phyloP scores from a whole-genome alignment of 2,329 filamentous ascomycete species.

The Herpotrichia juniperi region DNA sequence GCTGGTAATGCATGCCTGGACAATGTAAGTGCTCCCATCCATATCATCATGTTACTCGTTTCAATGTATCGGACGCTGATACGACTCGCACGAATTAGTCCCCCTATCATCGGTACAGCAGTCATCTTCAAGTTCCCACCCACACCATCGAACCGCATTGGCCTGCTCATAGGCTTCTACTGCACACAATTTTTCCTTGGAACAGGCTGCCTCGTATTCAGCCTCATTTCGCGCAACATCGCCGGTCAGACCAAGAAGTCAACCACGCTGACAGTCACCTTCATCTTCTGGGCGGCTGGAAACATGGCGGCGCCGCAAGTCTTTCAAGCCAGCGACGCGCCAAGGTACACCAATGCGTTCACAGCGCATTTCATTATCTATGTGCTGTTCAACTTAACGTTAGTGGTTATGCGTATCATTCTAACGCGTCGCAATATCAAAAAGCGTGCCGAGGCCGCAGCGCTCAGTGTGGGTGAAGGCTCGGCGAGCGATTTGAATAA shows the following conservation, averaged over 20 bases:
- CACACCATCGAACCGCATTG: slow-evolving; percentile 18
- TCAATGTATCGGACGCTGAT: too few relatives aligned
- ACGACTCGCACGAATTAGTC: background rate
- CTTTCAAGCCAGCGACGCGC: slow-evolving; percentile 19
- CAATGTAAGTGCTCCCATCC: too few relatives aligned
- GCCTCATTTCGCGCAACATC: slow-evolving; percentile 20
- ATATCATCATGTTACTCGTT: too few relatives aligned
- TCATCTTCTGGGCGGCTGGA: slow-evolving; percentile 12
- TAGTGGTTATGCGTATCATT: slow-evolving; percentile 10
- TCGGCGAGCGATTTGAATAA: too few relatives aligned
- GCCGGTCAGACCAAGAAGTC: slow-evolving; percentile 26
- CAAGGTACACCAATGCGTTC: slow-evolving; percentile 16
- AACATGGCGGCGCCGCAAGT: slow-evolving; percentile 17
- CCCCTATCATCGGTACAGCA: slow-evolving; percentile 26
- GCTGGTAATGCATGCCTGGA: too few relatives aligned
- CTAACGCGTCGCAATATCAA: slow-evolving; percentile 10
- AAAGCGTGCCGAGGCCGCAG: slow-evolving; percentile 4
- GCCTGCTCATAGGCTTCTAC: slow-evolving; percentile 35
- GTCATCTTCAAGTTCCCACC: slow-evolving; percentile 28
- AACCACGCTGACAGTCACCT: slow-evolving; percentile 14
- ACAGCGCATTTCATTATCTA: slow-evolving; percentile 17
- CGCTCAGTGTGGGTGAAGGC: too few relatives aligned
- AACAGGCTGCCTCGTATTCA: slow-evolving; percentile 21
- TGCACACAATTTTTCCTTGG: slow-evolving; percentile 33
- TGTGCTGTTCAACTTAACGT: slow-evolving; percentile 6